Percentiles rank a stretch among this genome's conserved stretches.
Evolutionary conservation across 306 rosid species (phyloP).

Genomic region (Acacia confusa): DNA sequence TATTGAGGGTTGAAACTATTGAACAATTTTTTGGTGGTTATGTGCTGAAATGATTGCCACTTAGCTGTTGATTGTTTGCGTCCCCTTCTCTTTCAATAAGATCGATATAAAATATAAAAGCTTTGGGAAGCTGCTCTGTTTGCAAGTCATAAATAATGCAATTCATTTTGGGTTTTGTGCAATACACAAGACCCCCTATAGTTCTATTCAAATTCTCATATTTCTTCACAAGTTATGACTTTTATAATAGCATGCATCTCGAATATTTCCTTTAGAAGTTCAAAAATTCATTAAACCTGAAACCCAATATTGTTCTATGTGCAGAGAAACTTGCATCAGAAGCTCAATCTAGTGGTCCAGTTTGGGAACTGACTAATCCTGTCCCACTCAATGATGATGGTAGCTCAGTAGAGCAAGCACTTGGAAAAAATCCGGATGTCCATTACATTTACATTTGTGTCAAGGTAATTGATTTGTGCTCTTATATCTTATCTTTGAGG

Average conservation of each 20-base stretch:
- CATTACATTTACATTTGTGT: conserved; percentile 76
- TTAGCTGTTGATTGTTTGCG: conserved; percentile 1
- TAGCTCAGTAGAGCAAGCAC: conserved; percentile 56
- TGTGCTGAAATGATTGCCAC: neutral
- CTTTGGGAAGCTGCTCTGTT: neutral
- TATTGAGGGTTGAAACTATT: conserved; percentile 6
- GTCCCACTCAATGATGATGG: conserved; percentile 66
- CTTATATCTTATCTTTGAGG: neutral
- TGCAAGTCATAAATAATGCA: neutral
- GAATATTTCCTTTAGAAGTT: conserved; percentile 11
- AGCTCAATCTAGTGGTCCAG: conserved; percentile 45
- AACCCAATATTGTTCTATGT: conserved; percentile 20
- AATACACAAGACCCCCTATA: neutral
- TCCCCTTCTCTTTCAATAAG: neutral
- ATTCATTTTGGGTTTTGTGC: neutral
- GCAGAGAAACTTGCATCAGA: conserved; percentile 68
- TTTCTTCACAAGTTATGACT: conserved; percentile 5
- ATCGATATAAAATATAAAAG: neutral
- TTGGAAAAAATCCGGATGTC: conserved; percentile 71
- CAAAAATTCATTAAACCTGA: neutral
- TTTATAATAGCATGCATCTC: neutral
- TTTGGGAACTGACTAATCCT: conserved; percentile 77
- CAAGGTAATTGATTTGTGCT: conserved; percentile 47
- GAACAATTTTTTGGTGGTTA: conserved; percentile 19
- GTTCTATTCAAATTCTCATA: conserved; percentile 5